Conservation (phyloP, 2,329 filamentous ascomycete genomes). For the Apiospora koreana region DNA sequence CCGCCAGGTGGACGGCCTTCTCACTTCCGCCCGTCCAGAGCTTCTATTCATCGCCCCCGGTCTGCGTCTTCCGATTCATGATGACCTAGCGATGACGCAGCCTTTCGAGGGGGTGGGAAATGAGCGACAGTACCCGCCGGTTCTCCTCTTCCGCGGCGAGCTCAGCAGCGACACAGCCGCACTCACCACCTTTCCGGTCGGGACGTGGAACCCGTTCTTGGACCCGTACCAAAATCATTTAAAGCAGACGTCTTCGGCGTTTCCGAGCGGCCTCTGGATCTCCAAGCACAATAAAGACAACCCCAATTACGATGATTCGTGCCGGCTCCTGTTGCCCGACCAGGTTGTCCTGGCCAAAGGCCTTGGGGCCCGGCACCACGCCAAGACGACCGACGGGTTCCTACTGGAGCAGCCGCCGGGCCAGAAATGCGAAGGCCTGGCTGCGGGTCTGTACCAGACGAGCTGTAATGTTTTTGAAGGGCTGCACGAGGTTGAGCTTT, state of each 20-base stretch:
- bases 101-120: background rate
- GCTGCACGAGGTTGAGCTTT: constrained; percentile 6
- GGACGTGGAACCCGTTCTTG: background rate
- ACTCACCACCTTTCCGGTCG: background rate
- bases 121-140: background rate
- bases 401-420: background rate
- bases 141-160: constrained; percentile 6
- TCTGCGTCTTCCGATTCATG: background rate
- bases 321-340: constrained; percentile 8
- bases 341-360: background rate
- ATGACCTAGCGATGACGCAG: background rate
- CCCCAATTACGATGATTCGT: constrained; percentile 2
- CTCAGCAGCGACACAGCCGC: background rate
- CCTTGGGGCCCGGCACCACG: background rate
- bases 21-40: background rate
- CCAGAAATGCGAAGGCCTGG: background rate
- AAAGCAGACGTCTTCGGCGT: background rate
- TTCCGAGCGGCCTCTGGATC: constrained; percentile 1
- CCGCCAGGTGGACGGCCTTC: background rate
- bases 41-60: background rate
- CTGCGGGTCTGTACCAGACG: background rate
- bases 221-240: background rate
- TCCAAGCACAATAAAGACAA: background rate
- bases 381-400: background rate
- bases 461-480: background rate